phyloP scores from a whole-genome alignment of 2,329 filamentous ascomycete species.

The Colletotrichum gloeosporioides region DNA sequence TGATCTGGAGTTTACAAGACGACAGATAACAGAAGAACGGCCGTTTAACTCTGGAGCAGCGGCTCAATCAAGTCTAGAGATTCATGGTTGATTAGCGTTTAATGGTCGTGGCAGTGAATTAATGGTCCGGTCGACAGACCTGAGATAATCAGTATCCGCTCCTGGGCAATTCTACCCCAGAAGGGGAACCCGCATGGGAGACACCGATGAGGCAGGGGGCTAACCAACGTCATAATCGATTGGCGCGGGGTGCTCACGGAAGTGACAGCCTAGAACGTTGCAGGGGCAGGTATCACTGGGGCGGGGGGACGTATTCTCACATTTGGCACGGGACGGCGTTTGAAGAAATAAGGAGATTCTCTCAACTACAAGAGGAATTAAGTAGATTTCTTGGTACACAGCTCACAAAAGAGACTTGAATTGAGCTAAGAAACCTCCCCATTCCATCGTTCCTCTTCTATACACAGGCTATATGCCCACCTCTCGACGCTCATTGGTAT shows the following conservation, averaged over 20 bases:
- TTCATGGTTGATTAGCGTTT: not conserved
- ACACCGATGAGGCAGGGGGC: not conserved
- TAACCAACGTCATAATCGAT: not conserved
- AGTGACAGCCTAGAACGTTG: not conserved
- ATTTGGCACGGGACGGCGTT: not conserved
- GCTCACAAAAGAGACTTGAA: slow-evolving; percentile 64
- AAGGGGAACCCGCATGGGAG: not conserved
- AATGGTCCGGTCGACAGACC: not conserved
- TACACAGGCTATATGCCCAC: slow-evolving; percentile 61
- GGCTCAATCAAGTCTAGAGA: not conserved
- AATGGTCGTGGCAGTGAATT: not conserved
- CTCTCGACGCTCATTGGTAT: slow-evolving; percentile 22
- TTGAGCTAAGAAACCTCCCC: slow-evolving; percentile 58
- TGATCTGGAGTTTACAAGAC: not conserved
- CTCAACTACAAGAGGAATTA: slow-evolving; percentile 49
- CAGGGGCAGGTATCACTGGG: not conserved
- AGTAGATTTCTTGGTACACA: slow-evolving; percentile 65
- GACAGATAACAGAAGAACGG: not conserved
- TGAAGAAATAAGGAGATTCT: slow-evolving; percentile 23
- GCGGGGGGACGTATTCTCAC: not conserved
- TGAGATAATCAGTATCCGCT: not conserved
- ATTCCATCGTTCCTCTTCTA: slow-evolving; percentile 60
- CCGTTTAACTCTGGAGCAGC: not conserved
- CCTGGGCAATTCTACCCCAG: not conserved
- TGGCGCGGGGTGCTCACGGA: not conserved